Evolutionary conservation across 1,139 yeast species (phyloP), one percentile per base, ranked within the genome.

Genomic region (Taiozyma sp.): DNA sequence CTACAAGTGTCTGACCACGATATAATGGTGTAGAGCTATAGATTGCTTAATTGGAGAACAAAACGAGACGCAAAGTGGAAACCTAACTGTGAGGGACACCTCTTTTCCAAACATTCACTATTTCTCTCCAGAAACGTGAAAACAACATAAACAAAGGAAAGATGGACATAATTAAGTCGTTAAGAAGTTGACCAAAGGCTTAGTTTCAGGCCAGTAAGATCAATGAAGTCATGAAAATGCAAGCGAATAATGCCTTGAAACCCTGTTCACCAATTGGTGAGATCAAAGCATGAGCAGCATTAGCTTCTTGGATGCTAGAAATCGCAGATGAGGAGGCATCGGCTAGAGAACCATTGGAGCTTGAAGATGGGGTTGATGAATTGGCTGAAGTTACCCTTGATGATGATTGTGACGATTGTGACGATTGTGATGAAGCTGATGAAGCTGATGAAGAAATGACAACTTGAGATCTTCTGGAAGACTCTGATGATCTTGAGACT

Each of bases 161-260:
- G 4, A 13, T 9, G 24, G 41, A 19, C 14, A 22, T 38, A 9
- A 38, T 9, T 16, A 12, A 38, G 10, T 13, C 43, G 23, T 29
- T 16, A 22, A 16, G 8, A 34, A 2, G 38, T 16, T 28, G 30
- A 22, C 7, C 41, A 19, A 24, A 39, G 27, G 22, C 24, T 29
- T 34, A 30, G 4, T 7, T 4, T 39, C 43, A 46, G 9, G 43
- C 14, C 41, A 55, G 32, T 23, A 51, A 12, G 10, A 52, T 28
- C 19, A 51, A 48, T 4, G 51, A 10, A 8, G 55, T 51, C 32
- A 52, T 28, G 10, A 10, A 10, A 1, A 48, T 7, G 34, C 52
- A 52, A 9, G 47, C 46, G 4, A 54, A 16, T 12, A 55, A 36
- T 0, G 57, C 56, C 22, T 48, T 52, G 40, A 52, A 19, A 19